Base-by-base conservation (phyloP, 495 filamentous ascomycete species). In the Hapsidospora chrysogenum region DNA sequence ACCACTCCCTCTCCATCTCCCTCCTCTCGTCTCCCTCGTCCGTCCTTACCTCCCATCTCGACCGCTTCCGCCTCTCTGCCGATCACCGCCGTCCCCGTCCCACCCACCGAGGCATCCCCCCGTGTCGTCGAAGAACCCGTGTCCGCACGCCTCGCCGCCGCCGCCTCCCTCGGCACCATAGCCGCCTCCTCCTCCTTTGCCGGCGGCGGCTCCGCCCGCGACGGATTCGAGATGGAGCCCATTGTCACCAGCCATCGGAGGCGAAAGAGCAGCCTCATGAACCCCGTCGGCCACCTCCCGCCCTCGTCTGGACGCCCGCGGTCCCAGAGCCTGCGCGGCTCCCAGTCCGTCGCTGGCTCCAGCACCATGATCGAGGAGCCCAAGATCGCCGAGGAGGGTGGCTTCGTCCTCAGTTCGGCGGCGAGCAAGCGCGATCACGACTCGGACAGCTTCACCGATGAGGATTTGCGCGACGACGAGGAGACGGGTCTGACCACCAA, bases 401-500 rank as follows among this genome's bases (percentile, higher is more conserved):
- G 41, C 23, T 47, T 42, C 18, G 44, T 28, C 23, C 23, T 6
- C 23, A 26, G 23, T 11, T 11, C 23, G 23, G 11, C 23, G 23
- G 6, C 23, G 6, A 26, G 23, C 23, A 26, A 26, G 30, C 42
- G 36, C 23, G 48, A 53, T 15, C 50, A 56, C 13, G 29, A 17
- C 20, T 36, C 33, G 14, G 50, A 47, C 9, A 48, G 41, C 11
- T 31, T 61, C 23, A 70, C 71, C 2, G 76, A 82, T 40, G 79
- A 87, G 38, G 77, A 74, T 30, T 52, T 78, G n/a, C 74, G 79
- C 37, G 81, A 87, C 54, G 85, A 94, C 50, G 85, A 92, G 54
- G 85, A 92, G 61, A 78, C 81, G 0, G 85, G 83, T 8, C 61
- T 95, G 42, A 92, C 83, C 25, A 66, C 64, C 39, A 68, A 64